Percentiles rank a stretch among this genome's conserved stretches.
phyloP scores from a whole-genome alignment of 2,329 filamentous ascomycete genomes.

The Hymenoscyphus repandus region DNA sequence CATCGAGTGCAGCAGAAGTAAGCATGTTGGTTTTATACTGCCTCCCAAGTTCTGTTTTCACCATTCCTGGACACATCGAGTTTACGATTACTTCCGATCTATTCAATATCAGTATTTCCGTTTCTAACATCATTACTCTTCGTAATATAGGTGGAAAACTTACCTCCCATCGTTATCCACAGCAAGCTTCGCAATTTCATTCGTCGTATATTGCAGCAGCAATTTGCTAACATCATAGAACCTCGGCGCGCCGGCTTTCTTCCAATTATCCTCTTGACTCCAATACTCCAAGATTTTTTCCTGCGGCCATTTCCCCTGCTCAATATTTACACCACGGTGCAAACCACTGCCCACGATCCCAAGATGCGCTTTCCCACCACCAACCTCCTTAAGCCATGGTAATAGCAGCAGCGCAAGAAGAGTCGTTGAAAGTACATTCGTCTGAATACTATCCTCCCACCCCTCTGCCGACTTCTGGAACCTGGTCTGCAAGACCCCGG shows the following conservation, averaged over 20 bases:
- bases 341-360: constrained; percentile 23
- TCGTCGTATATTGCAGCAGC: constrained; percentile 23
- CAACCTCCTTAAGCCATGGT: constrained; percentile 38
- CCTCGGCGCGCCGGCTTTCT: no score
- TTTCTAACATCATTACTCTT: no score
- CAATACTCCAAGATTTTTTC: no score
- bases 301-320: no score
- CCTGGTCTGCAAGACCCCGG: constrained; percentile 20
- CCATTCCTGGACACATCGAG: constrained; percentile 16
- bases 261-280: no score
- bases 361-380: constrained; percentile 24
- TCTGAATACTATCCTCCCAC: constrained; percentile 49
- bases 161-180: no score
- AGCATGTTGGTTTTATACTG: constrained; percentile 17
- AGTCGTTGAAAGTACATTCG: constrained; percentile 52
- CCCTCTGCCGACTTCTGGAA: constrained; percentile 32
- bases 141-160: no score
- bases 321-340: constrained; percentile 12
- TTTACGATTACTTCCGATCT: no score
- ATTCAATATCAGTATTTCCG: no score
- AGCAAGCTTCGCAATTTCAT: constrained; percentile 23
- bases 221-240: constrained; percentile 26
- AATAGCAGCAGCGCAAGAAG: constrained; percentile 48
- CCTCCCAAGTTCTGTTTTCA: constrained; percentile 23
- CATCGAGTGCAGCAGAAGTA: constrained; percentile 9